Percentiles rank a stretch among this genome's conserved stretches.
phyloP scores from a whole-genome alignment of 179 eudicot genomes.

The Sideroxylon spinosum region DNA sequence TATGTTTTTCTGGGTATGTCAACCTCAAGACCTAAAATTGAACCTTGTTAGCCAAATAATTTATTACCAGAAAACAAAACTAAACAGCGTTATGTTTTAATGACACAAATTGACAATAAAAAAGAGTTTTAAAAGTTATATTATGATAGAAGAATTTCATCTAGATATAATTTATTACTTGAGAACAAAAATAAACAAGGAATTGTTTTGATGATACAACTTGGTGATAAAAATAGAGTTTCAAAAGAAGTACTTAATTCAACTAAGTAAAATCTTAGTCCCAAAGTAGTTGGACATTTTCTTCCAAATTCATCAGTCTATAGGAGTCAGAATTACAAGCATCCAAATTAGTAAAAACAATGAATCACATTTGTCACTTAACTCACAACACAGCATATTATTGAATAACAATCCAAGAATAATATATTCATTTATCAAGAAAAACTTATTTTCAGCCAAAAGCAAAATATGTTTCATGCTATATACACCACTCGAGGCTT shows the following conservation, averaged over 20 bases:
- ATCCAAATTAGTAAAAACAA: not conserved
- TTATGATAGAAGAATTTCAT: not conserved
- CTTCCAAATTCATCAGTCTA: no score
- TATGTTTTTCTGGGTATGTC: conserved; percentile 51
- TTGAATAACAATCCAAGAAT: not conserved
- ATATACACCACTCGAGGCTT: not conserved
- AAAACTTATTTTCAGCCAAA: not conserved
- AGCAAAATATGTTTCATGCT: not conserved
- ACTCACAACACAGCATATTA: not conserved
- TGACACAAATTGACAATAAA: conserved; percentile 14
- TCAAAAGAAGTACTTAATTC: no score
- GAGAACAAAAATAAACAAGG: no score
- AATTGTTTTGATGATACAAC: no score
- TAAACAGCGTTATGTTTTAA: not conserved
- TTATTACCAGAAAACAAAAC: conserved; percentile 45
- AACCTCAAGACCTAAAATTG: conserved; percentile 91
- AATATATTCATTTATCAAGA: not conserved
- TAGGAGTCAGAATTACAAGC: not conserved
- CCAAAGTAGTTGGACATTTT: no score
- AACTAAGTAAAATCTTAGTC: no score
- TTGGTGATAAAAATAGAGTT: no score
- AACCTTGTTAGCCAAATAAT: conserved; percentile 93
- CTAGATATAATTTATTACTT: not conserved
- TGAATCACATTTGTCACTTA: not conserved
- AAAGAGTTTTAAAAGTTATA: conserved; percentile 4